Conservation (phyloP, 2,329 filamentous ascomycete genomes). For the Fusarium domesticum region DNA sequence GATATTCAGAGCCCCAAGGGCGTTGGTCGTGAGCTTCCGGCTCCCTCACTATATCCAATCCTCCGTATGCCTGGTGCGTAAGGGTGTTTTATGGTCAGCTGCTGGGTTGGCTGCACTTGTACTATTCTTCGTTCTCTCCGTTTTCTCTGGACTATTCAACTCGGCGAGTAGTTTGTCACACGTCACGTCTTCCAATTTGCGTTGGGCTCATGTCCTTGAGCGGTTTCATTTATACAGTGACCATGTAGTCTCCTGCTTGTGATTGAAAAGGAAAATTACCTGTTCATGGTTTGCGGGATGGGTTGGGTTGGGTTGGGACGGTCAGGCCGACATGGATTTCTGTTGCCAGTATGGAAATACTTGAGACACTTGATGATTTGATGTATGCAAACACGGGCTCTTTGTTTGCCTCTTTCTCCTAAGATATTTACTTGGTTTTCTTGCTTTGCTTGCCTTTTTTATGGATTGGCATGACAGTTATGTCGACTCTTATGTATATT, state of each 20-base stretch:
- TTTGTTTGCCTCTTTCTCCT: neutral
- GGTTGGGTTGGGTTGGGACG: neutral
- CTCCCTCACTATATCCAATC: conserved; percentile 40
- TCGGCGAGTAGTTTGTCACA: neutral
- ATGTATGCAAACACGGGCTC: neutral
- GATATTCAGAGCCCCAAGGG: conserved; percentile 34
- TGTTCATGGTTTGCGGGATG: neutral
- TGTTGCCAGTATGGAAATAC: neutral
- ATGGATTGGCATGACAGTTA: no score
- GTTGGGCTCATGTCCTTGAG: neutral
- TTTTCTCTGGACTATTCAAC: conserved; percentile 3
- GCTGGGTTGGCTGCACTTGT: conserved; percentile 23
- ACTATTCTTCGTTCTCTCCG: conserved; percentile 14
- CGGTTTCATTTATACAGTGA: neutral
- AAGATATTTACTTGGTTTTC: neutral
- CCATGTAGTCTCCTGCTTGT: neutral
- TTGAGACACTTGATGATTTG: neutral
- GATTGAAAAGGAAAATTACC: neutral
- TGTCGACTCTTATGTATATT: no score
- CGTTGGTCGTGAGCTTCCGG: conserved; percentile 26
- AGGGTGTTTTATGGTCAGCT: conserved; percentile 5
- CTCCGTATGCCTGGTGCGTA: conserved; percentile 39
- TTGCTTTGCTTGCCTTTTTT: no score
- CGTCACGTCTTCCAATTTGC: neutral
- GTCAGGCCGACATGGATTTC: no score